Base-by-base conservation (phyloP, 306 rosid genomes). In the Rubus idaeus region DNA sequence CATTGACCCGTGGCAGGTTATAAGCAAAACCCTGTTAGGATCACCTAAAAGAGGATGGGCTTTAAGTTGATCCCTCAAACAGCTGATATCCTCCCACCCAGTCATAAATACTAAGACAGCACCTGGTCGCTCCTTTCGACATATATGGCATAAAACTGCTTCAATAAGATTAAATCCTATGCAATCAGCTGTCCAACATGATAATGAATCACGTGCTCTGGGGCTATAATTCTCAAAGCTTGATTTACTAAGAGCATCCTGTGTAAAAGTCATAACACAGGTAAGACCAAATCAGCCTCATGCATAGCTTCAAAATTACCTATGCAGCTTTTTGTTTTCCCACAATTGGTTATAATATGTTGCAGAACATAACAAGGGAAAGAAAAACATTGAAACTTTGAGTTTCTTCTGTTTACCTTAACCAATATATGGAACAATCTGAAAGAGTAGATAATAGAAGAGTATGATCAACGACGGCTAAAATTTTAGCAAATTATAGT, bases 1-100 rank as follows among this genome's bases (percentile, higher is more conserved):
- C 98, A 94, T 94, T 71, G 98, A 94, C 82, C 97, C 98, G 77
- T 94, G 98, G 82, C 98, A 94, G 7, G 97, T 89, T 82, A 89
- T 83, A 83, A 94, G 97, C 82, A 91, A 83, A 83, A 94, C 81
- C 87, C 98, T 88, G 78, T 94, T 94, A 42, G 98, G 98, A 86
- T 94, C 98, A 72, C 98, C 98, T 75, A 94, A 80, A 74, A 94
- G 91, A 53, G 98, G 98, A 86, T 94, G 98, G 1, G 96, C 96
- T 88, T 88, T 94, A 73, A 94, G 88, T 83, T 94, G 97, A 79
- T 94, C 98, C 81, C 91, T 90, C 86, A 94, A 84, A 86, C 94
- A 85, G 84, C 91, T 91, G 74, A 94, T 94, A 81, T 94, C 98
- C 86, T 94, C 98, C 98, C 98, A 94, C 46, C 98, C 98, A 40